A percentile compares a stretch with the other conserved stretches of the same genome.
Conservation (phyloP, 371 early-diverging fungal genomes). For the Entomophthora muscae region DNA sequence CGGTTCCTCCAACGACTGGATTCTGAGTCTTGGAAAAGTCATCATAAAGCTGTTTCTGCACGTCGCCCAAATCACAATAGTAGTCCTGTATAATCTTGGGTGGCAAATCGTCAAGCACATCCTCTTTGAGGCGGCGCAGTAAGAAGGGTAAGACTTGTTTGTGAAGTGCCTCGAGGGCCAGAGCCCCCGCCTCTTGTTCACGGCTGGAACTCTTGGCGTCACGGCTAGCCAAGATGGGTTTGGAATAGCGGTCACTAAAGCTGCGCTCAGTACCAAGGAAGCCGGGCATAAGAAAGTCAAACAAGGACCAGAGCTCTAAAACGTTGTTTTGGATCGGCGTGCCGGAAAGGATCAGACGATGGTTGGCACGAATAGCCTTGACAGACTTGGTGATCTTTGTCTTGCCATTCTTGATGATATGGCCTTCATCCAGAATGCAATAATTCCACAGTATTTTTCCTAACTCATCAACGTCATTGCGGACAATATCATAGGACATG, state of each 20-base stretch:
- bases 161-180: constrained; percentile 86
- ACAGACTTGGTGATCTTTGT: constrained; percentile 87
- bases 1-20: constrained; percentile 14
- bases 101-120: constrained; percentile 96
- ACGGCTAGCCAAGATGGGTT: constrained; percentile 75
- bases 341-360: constrained; percentile 91
- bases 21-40: constrained; percentile 55
- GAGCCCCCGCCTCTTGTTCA: constrained; percentile 62
- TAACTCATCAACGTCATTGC: constrained; percentile 85
- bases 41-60: constrained; percentile 79
- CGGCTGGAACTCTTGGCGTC: constrained; percentile 72
- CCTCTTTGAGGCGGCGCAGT: constrained; percentile 93
- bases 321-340: constrained; percentile 99
- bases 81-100: constrained; percentile 99
- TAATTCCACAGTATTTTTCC: constrained; percentile 72
- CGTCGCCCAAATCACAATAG: constrained; percentile 82
- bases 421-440: constrained; percentile 98
- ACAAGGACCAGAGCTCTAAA: constrained; percentile 93
- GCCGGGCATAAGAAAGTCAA: constrained; percentile 97
- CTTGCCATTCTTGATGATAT: constrained; percentile 92
- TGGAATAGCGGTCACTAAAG: constrained; percentile 78
- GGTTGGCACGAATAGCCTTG: constrained; percentile 63
- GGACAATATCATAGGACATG: constrained; percentile 91
- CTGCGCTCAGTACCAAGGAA: constrained; percentile 71
- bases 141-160: constrained; percentile 96